Percentiles rank a stretch among this genome's conserved stretches.
phyloP scores from a whole-genome alignment of 768 basidiomycete species.

The Cytidiella melzeri region DNA sequence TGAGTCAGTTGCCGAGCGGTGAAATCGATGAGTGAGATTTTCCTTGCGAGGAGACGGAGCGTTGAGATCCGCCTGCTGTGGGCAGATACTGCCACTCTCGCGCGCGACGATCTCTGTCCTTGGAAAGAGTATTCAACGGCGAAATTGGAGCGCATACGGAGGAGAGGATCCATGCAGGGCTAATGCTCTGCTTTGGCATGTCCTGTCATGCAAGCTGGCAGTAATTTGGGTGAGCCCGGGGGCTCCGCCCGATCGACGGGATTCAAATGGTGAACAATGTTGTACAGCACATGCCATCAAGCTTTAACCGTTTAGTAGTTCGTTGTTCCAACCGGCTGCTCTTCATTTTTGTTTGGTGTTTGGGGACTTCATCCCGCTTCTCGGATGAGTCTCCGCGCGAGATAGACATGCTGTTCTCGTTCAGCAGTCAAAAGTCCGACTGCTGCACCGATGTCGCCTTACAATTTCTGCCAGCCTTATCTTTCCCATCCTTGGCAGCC shows the following conservation, averaged over 20 bases:
- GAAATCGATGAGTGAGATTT: neutral
- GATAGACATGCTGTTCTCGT: conserved; percentile 4
- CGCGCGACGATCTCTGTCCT: neutral
- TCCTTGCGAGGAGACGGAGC: neutral
- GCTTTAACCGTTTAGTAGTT: conserved; percentile 22
- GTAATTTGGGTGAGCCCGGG: neutral
- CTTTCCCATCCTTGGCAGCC: conserved; percentile 13
- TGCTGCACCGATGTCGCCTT: conserved; percentile 22
- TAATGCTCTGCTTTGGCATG: too few relatives aligned
- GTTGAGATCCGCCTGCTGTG: neutral
- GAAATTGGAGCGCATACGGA: neutral
- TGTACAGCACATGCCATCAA: conserved; percentile 22
- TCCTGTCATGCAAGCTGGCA: neutral
- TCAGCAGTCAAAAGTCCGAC: conserved; percentile 23
- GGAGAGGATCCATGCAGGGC: too few relatives aligned
- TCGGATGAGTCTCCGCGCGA: conserved; percentile 7
- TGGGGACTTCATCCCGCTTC: neutral
- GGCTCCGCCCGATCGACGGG: conserved; percentile 13
- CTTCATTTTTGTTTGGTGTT: conserved; percentile 4
- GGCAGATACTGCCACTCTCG: neutral
- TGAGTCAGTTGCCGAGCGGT: neutral
- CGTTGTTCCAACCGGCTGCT: conserved; percentile 5
- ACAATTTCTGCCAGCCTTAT: conserved; percentile 13
- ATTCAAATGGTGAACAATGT: neutral
- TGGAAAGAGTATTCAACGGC: neutral